phyloP scores from a whole-genome alignment of 345 rosid genomes.

The Ceriops decandra region DNA sequence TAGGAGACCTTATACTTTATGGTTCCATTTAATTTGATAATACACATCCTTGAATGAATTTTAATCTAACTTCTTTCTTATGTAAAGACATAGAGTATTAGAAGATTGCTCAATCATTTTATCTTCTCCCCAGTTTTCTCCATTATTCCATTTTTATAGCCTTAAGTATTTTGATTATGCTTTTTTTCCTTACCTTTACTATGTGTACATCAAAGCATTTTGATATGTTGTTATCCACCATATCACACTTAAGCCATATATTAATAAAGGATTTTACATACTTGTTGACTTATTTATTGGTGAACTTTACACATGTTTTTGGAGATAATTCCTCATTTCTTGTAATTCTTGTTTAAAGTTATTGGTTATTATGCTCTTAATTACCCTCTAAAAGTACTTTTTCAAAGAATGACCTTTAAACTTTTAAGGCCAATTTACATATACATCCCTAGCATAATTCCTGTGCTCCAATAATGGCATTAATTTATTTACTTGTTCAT shows the following conservation, averaged over 20 bases:
- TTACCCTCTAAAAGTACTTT: not conserved
- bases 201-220: not conserved
- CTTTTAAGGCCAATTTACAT: not conserved
- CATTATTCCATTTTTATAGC: not conserved
- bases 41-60: no score
- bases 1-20: not conserved
- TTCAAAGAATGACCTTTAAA: not conserved
- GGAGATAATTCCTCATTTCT: not conserved
- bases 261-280: not conserved
- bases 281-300: not conserved
- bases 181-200: not conserved
- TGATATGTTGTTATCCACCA: not conserved
- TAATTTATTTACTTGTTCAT: not conserved
- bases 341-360: not conserved
- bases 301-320: not conserved
- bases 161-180: not conserved
- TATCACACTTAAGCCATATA: not conserved
- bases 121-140: not conserved
- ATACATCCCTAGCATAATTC: not conserved
- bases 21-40: not conserved
- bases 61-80: no score
- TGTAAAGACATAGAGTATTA: no score
- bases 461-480: not conserved
- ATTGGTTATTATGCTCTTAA: not conserved
- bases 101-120: not conserved